Base-by-base conservation (phyloP, 371 early-diverging fungal species). In the Rhizopus sp. region DNA sequence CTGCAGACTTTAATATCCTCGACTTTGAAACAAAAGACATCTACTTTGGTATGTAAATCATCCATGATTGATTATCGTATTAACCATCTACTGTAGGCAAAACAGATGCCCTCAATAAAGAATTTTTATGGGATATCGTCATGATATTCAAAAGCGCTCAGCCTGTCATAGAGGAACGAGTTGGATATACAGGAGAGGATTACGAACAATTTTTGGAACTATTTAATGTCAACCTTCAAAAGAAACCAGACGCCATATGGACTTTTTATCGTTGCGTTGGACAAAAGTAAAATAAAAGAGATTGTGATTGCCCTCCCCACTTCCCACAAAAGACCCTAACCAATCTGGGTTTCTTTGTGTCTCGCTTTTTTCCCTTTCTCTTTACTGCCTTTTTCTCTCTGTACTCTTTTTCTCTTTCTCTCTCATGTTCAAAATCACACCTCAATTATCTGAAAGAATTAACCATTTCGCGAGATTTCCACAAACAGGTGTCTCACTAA, bases 401-500 rank as follows among this genome's bases (percentile, higher is more conserved):
- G 23, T 23, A 23, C 23, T 55, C 29, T 50, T 48, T 54, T 54
- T 44, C 16, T 42, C 33, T 23, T 35, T 42, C 47, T 37, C 37
- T 8, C 9, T 13, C 31, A 83, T 83, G 82, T 86, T 75, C 63
- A 70, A 79, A 67, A 77, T 88, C 41, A 74, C 72, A 10, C 76
- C 84, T 16, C 85, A 85, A 57, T 75, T 92, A 23, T 80, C 84
- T 55, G 86, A 83, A 53, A 88, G 83, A 62, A 89, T 90, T 53
- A 84, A 81, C 29, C 83, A 88, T 69, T 89, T 86, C 76, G 87
- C 89, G 37, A 81, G 79, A 53, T 87, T 91, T 44, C 93, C 93
- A 16, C 96, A 94, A 72, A 96, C 96, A 1, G 89, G 93, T 8
- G 94, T 96, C 32, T 94, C 95, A 33, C 75, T 96, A 54, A 81